These are phyloP conservation scores for Hypoxylon intermedium DNA, from an alignment of 495 filamentous ascomycete genomes.

Conservation along the genomic window DNA sequence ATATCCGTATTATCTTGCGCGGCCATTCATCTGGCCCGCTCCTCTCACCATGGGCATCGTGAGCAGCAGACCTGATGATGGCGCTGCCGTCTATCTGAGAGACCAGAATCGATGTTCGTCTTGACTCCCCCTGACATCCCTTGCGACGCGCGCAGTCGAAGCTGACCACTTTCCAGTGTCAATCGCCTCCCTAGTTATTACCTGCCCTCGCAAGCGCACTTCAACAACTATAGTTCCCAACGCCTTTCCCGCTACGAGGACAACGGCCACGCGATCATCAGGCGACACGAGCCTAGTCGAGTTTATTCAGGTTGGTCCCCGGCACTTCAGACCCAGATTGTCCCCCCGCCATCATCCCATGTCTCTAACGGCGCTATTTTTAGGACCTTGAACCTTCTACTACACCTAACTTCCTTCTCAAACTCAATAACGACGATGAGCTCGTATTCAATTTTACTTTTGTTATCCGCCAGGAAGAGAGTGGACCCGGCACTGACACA, in stretches of 20 bases:
- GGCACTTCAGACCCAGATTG: constrained; percentile 5
- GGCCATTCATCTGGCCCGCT: constrained; percentile 32
- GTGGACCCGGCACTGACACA: constrained; percentile 67
- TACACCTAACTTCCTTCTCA: constrained; percentile 79
- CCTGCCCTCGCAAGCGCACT: constrained; percentile 74
- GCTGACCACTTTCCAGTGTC: constrained; percentile 67
- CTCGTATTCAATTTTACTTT: constrained; percentile 92
- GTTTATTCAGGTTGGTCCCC: constrained; percentile 80
- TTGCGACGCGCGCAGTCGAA: constrained; percentile 22
- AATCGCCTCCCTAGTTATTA: constrained; percentile 79
- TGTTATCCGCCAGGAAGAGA: constrained; percentile 74
- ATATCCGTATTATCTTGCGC: constrained; percentile 26
- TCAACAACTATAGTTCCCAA: constrained; percentile 84
- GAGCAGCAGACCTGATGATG: constrained; percentile 88
- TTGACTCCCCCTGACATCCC: constrained; percentile 9
- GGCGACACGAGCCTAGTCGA: constrained; percentile 81
- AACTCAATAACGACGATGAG: constrained; percentile 88
- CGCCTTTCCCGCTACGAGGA: constrained; percentile 82
- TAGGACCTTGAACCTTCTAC: constrained; percentile 80
- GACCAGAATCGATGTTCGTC: constrained; percentile 85
- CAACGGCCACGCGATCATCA: constrained; percentile 74
- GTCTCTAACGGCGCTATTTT: constrained; percentile 26
- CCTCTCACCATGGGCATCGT: constrained; percentile 82
- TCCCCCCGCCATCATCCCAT: neutral
- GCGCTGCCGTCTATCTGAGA: constrained; percentile 79